Percentiles rank a stretch among this genome's conserved stretches.
phyloP scores from a whole-genome alignment of 2,329 filamentous ascomycete species.

The Escovopsis weberi region DNA sequence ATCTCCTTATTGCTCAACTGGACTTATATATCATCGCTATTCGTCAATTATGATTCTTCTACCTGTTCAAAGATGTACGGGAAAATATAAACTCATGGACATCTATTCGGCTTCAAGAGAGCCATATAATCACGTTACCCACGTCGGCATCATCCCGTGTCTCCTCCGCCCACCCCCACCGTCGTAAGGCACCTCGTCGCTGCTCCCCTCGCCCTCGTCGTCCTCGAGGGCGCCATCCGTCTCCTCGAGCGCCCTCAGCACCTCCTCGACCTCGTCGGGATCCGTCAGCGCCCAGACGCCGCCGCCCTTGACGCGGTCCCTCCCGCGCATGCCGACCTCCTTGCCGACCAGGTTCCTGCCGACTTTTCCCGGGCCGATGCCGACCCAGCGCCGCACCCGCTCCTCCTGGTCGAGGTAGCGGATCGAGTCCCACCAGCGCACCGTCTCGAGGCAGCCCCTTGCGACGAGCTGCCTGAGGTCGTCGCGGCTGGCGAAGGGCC shows the following conservation, averaged over 20 bases:
- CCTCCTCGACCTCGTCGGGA: slow-evolving; percentile 59
- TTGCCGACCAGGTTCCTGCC: slow-evolving; percentile 88
- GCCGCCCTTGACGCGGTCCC: slow-evolving; percentile 69
- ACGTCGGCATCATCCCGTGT: too few relatives aligned
- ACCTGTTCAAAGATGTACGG: too few relatives aligned
- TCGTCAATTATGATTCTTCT: too few relatives aligned
- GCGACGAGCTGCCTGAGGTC: slow-evolving; percentile 69
- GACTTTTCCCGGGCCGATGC: slow-evolving; percentile 87
- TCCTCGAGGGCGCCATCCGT: slow-evolving; percentile 41
- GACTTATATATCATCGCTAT: too few relatives aligned
- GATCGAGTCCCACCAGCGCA: slow-evolving; percentile 90
- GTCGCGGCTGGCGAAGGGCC: slow-evolving; percentile 58
- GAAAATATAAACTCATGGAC: too few relatives aligned
- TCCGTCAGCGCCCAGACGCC: slow-evolving; percentile 87
- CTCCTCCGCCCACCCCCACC: too few relatives aligned
- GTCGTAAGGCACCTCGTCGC: too few relatives aligned
- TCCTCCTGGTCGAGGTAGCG: slow-evolving; percentile 74
- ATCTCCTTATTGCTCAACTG: too few relatives aligned
- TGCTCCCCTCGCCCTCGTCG: slow-evolving; percentile 20
- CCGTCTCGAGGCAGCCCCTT: slow-evolving; percentile 76
- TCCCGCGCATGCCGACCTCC: slow-evolving; percentile 75
- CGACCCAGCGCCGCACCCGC: slow-evolving; percentile 72
- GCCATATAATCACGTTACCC: too few relatives aligned
- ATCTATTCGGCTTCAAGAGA: too few relatives aligned
- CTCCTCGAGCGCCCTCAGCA: slow-evolving; percentile 49